Base-by-base conservation (phyloP, 1,139 yeast genomes). In the Sugiyamaella pinicola region DNA sequence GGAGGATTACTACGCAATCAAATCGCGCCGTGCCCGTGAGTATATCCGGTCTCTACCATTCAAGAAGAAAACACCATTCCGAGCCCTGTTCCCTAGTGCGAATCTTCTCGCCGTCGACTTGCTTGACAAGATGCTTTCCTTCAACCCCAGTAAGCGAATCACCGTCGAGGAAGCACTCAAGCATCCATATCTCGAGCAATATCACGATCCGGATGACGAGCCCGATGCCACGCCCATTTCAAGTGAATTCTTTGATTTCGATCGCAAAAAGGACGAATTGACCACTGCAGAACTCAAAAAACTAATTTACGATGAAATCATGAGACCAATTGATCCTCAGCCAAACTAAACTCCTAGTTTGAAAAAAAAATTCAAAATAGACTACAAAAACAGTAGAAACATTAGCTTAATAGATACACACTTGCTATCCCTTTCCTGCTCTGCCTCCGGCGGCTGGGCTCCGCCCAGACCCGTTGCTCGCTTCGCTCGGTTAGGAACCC, bases 161-260 rank as follows among this genome's bases (percentile, higher is more conserved):
- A 81, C 87, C 1, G 96, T 88, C 2, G 85, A 81, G 43, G 85
- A 87, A 59, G 96, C 96, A 0, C 75, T 91, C 50, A 73, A 74
- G 53, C 98, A 93, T 67, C 95, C 96, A 1, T 93, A 90, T 69
- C 74, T 93, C 55, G 75, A 75, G 48, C 75, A 83, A 13, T 93
- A 90, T 69, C 96, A 91, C 68, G 95, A 87, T 61, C 84, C 88
- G 0, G 77, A 76, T 47, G 96, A 90, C 61, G 98, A 91, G 66
- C 96, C 96, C 0, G 74, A 73, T 2, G 88, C 93, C 1, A 75
- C 77, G 13, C 85, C 87, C 3, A 83, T 91, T 38, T 86, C 93
- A 1, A 81, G 80, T 31, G 83, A 82, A 55, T 88, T 90, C 66
- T 91, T 93, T 71, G 87, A 84, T 58, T 91, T 89, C 64, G 97